phyloP scores from a whole-genome alignment of 225 moss, liverwort and hornwort genomes.

The Takakia lepidozioides region DNA sequence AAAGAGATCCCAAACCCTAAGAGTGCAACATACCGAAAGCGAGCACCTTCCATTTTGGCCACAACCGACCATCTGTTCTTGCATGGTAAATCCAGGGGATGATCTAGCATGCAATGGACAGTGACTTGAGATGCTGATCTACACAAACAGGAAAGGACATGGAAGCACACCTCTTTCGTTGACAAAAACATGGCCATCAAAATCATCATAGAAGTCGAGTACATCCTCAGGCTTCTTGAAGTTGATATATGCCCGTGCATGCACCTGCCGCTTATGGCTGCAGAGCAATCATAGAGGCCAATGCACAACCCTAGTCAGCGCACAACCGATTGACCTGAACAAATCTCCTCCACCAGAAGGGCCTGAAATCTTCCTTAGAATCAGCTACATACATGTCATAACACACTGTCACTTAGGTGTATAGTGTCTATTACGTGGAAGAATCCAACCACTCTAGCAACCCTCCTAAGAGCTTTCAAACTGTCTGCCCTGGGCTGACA shows the following conservation, averaged over 20 bases:
- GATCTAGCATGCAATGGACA: too few relatives aligned
- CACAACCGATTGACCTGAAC: neutral
- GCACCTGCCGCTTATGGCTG: conserved; percentile 70
- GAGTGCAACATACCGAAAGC: too few relatives aligned
- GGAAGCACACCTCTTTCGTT: conserved; percentile 64
- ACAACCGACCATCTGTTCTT: neutral
- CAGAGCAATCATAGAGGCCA: conserved; percentile 9
- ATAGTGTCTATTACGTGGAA: too few relatives aligned
- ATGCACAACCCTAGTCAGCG: neutral
- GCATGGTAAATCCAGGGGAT: neutral
- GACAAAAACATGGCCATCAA: conserved; percentile 80
- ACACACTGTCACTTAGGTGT: too few relatives aligned
- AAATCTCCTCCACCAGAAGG: neutral
- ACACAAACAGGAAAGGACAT: neutral
- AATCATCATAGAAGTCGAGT: conserved; percentile 71
- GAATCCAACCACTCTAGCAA: too few relatives aligned
- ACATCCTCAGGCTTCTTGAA: conserved; percentile 92
- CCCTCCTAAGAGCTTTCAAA: too few relatives aligned
- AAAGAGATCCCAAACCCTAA: too few relatives aligned
- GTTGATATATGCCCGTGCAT: conserved; percentile 81
- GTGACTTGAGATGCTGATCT: too few relatives aligned
- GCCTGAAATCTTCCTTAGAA: too few relatives aligned
- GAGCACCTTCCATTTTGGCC: too few relatives aligned
- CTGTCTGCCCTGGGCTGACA: too few relatives aligned
- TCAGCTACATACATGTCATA: too few relatives aligned